Conservation (phyloP, 164 flowering plant genomes). For the Sextonia rubra region DNA sequence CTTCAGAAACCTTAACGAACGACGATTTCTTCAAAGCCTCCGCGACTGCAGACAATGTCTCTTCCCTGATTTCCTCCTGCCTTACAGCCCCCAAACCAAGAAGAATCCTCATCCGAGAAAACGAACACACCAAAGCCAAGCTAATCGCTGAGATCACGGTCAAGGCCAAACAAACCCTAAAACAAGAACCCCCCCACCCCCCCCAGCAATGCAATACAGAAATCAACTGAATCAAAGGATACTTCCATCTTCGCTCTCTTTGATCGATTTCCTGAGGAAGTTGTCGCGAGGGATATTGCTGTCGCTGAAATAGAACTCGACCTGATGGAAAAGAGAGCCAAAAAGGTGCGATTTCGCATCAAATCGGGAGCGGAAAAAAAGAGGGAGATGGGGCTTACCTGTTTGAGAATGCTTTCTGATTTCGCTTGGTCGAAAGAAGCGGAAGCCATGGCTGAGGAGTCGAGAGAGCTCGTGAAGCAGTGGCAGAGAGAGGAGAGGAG, state of each 20-base stretch:
- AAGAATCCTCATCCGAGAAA: slow-evolving; percentile 73
- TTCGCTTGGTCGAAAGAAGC: slow-evolving; percentile 56
- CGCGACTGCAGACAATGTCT: slow-evolving; percentile 68
- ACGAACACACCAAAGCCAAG: slow-evolving; percentile 84
- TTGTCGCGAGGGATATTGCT: slow-evolving; percentile 85
- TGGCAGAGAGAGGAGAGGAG: slow-evolving; percentile 5
- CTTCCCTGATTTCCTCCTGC: slow-evolving; percentile 55
- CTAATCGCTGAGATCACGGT: slow-evolving; percentile 64
- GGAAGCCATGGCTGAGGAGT: slow-evolving; percentile 39
- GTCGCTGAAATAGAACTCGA: slow-evolving; percentile 93
- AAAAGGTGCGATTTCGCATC: slow-evolving; percentile 1
- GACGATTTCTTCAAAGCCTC: slow-evolving; percentile 57
- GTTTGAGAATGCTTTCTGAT: slow-evolving; percentile 66
- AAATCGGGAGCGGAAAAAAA: not conserved
- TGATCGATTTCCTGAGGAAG: slow-evolving; percentile 56
- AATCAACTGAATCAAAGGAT: slow-evolving; percentile 35
- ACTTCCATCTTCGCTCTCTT: slow-evolving; percentile 81
- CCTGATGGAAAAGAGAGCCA: slow-evolving; percentile 32
- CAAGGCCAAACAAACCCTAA: slow-evolving; percentile 22
- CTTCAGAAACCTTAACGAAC: slow-evolving; percentile 73
- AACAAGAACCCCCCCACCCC: not conserved
- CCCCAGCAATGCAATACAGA: not conserved
- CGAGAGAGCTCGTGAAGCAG: not conserved
- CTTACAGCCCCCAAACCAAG: slow-evolving; percentile 59
- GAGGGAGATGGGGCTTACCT: slow-evolving; percentile 35